Conservation (phyloP, 495 filamentous ascomycete species). For the Neurospora cerealis region DNA sequence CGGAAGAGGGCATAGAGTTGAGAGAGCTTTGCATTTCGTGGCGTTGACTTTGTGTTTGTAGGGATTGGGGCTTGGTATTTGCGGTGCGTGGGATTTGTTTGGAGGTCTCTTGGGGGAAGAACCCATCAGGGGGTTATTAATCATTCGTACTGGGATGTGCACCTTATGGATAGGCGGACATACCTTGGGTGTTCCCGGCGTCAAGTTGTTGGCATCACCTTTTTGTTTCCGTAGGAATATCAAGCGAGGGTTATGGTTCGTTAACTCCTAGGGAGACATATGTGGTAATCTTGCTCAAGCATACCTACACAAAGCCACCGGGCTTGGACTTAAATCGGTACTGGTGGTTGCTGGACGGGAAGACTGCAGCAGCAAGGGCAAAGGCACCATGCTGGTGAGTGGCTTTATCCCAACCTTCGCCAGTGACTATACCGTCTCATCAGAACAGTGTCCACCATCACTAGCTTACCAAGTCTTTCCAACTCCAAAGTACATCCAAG, state of each 20-base stretch:
- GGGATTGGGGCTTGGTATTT: conserved; percentile 1
- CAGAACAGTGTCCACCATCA: neutral
- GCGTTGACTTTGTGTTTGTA: conserved; percentile 12
- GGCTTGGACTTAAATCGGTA: neutral
- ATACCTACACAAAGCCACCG: neutral
- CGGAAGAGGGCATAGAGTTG: neutral
- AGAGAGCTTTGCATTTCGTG: conserved; percentile 13
- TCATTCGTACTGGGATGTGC: neutral
- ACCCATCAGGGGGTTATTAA: neutral
- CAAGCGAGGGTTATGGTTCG: neutral
- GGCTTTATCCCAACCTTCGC: no score
- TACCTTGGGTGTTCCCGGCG: neutral
- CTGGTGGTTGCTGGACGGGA: no score
- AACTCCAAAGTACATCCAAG: neutral
- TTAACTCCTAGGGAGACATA: neutral
- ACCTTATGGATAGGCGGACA: neutral
- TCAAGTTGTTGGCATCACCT: neutral
- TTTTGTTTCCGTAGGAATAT: neutral
- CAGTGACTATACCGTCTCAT: neutral
- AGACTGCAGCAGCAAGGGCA: no score
- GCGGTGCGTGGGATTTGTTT: neutral
- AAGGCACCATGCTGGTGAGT: no score
- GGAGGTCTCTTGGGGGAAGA: neutral
- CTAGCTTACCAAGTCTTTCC: neutral
- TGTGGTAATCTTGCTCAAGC: neutral